phyloP scores from a whole-genome alignment of 768 basidiomycete genomes.

The Tubosaeta brunneosetosa region DNA sequence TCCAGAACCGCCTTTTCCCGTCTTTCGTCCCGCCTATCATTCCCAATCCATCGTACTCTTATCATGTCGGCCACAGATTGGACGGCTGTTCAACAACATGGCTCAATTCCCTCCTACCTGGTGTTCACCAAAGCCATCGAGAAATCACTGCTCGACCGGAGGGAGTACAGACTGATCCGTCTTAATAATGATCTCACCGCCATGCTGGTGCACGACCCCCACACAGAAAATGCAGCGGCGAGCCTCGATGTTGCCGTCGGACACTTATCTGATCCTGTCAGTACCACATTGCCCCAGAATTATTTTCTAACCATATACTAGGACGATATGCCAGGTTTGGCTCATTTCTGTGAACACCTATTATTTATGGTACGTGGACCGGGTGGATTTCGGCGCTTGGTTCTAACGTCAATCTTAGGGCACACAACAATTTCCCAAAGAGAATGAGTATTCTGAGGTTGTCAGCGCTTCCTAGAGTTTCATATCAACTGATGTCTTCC shows the following conservation, averaged over 20 bases:
- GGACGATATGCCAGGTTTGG: constrained; percentile 88
- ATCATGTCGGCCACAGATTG: constrained; percentile 24
- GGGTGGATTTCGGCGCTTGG: neutral
- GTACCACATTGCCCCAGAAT: constrained; percentile 22
- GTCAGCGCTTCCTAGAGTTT: constrained; percentile 2
- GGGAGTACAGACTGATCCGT: constrained; percentile 74
- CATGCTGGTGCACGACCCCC: constrained; percentile 74
- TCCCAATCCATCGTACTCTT: constrained; percentile 10
- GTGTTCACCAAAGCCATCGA: constrained; percentile 58
- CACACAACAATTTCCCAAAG: constrained; percentile 77
- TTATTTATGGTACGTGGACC: constrained; percentile 77
- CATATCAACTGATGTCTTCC: neutral
- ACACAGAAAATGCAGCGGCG: constrained; percentile 91
- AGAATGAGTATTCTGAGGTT: constrained; percentile 93
- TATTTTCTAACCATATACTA: constrained; percentile 23
- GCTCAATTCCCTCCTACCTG: constrained; percentile 40
- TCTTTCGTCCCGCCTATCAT: neutral
- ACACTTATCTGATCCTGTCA: constrained; percentile 87
- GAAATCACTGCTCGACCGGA: constrained; percentile 72
- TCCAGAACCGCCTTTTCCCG: constrained; percentile 8
- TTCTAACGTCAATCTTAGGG: constrained; percentile 43
- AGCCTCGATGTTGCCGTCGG: constrained; percentile 94
- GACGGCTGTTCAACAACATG: constrained; percentile 11
- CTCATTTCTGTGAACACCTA: constrained; percentile 95
- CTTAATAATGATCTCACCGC: constrained; percentile 91